A percentile compares a stretch with the other conserved stretches of the same genome.
phyloP scores from a whole-genome alignment of 176 grass and related monocot species.

The Cocos nucifera region DNA sequence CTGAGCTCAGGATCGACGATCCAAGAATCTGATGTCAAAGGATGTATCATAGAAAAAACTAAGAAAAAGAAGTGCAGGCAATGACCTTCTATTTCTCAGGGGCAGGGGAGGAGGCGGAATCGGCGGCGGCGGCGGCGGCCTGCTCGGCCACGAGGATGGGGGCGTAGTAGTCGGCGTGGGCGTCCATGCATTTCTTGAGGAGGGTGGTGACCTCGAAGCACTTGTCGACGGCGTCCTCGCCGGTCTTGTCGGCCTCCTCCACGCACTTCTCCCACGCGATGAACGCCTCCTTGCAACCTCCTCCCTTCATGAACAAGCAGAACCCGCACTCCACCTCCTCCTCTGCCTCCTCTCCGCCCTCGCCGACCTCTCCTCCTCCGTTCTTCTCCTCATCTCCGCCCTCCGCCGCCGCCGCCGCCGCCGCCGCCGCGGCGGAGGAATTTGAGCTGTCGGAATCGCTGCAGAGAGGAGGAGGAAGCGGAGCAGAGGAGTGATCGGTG shows the following conservation, averaged over 20 bases:
- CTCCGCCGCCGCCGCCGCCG: slow-evolving; percentile 1
- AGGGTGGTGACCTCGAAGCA: slow-evolving; percentile 43
- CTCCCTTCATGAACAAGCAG: slow-evolving; percentile 92
- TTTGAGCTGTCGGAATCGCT: no score
- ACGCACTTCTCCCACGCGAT: slow-evolving; percentile 76
- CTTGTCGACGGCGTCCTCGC: slow-evolving; percentile 49
- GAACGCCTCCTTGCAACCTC: slow-evolving; percentile 67
- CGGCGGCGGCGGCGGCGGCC: slow-evolving; percentile 21
- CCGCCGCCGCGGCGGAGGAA: not conserved
- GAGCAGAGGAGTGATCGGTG: no score
- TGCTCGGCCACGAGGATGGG: slow-evolving; percentile 47
- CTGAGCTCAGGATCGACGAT: no score
- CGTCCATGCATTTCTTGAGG: slow-evolving; percentile 83
- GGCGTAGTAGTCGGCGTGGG: slow-evolving; percentile 68
- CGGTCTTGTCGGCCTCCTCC: slow-evolving; percentile 43
- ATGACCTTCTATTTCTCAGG: no score
- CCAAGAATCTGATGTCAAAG: no score
- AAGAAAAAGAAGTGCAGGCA: no score
- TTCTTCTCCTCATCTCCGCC: slow-evolving; percentile 6
- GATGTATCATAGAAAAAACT: no score
- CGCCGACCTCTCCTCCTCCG: not conserved
- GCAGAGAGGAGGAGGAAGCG: no score
- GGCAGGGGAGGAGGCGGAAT: not conserved
- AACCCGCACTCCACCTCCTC: slow-evolving; percentile 79
- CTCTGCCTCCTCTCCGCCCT: slow-evolving; percentile 7